Conservation (phyloP, 768 basidiomycete species). For the Lactarius deliciosus region DNA sequence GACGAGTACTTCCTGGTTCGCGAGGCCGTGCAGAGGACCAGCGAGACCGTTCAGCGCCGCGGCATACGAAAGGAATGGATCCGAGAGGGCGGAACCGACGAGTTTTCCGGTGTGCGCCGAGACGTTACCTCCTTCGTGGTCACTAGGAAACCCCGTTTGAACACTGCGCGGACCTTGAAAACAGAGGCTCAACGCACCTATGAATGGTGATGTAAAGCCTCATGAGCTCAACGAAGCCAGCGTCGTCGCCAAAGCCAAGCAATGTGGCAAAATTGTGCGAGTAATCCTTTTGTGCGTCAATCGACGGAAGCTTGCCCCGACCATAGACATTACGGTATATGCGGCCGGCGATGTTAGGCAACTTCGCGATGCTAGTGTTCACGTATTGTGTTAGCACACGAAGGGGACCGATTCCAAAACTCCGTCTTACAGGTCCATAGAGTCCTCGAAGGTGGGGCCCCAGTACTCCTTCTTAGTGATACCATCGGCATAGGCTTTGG, state of each 20-base stretch:
- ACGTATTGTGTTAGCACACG: background rate
- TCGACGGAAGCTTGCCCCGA: conserved; percentile 80
- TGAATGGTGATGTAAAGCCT: conserved; percentile 97
- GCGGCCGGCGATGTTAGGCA: conserved; percentile 93
- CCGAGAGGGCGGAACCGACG: conserved; percentile 93
- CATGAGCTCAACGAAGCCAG: conserved; percentile 89
- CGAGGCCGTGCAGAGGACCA: conserved; percentile 94
- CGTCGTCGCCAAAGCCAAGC: conserved; percentile 88
- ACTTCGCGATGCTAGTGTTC: conserved; percentile 78
- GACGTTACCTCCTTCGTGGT: conserved; percentile 98
- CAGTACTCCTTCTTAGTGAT: conserved; percentile 96
- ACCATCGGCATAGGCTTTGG: conserved; percentile 90
- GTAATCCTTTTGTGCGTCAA: conserved; percentile 84
- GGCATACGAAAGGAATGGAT: conserved; percentile 93
- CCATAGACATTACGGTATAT: conserved; percentile 89
- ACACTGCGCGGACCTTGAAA: background rate
- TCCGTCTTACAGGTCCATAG: conserved; percentile 71
- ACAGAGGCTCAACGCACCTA: conserved; percentile 47
- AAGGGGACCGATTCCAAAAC: background rate
- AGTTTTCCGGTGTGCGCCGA: conserved; percentile 93
- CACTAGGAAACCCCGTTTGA: conserved; percentile 43
- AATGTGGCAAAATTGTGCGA: conserved; percentile 86
- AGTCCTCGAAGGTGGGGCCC: conserved; percentile 88
- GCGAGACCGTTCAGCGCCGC: conserved; percentile 96
- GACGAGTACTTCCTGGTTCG: conserved; percentile 95